A percentile compares a stretch with the other conserved stretches of the same genome.
Conservation (phyloP, 2,329 filamentous ascomycete species). For the Clonostachys sp. region DNA sequence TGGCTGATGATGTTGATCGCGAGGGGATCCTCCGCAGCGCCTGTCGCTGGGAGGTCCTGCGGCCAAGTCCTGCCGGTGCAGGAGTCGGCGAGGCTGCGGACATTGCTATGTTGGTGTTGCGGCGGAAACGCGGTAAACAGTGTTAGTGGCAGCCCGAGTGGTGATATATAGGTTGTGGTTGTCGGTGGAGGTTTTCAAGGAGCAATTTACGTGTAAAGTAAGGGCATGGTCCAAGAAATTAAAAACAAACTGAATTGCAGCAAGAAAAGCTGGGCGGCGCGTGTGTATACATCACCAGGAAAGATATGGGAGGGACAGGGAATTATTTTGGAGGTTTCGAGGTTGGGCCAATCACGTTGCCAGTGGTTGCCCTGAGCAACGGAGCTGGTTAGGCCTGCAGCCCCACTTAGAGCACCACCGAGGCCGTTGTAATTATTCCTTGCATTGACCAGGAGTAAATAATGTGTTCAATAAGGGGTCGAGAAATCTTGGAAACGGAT, state of each 20-base stretch:
- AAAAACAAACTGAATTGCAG: neutral
- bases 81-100: constrained; percentile 52
- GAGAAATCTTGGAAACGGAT: too few relatives aligned
- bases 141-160: neutral
- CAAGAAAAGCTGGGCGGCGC: constrained; percentile 3
- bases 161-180: neutral
- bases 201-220: constrained; percentile 29
- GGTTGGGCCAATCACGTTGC: neutral
- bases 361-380: neutral
- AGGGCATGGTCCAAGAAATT: constrained; percentile 25
- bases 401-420: too few relatives aligned
- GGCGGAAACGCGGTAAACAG: constrained; percentile 9
- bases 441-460: too few relatives aligned
- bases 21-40: constrained; percentile 45
- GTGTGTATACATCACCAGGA: constrained; percentile 2
- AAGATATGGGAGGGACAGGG: neutral
- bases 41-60: constrained; percentile 53
- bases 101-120: constrained; percentile 25
- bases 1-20: constrained; percentile 24
- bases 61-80: constrained; percentile 39
- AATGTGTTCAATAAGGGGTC: too few relatives aligned
- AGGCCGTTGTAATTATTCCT: too few relatives aligned
- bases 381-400: neutral
- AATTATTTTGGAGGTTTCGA: constrained; percentile 4
- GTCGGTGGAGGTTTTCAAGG: neutral